A percentile compares a stretch with the other conserved stretches of the same genome.
phyloP scores from a whole-genome alignment of 306 rosid species.

The Vigna nakashimae region DNA sequence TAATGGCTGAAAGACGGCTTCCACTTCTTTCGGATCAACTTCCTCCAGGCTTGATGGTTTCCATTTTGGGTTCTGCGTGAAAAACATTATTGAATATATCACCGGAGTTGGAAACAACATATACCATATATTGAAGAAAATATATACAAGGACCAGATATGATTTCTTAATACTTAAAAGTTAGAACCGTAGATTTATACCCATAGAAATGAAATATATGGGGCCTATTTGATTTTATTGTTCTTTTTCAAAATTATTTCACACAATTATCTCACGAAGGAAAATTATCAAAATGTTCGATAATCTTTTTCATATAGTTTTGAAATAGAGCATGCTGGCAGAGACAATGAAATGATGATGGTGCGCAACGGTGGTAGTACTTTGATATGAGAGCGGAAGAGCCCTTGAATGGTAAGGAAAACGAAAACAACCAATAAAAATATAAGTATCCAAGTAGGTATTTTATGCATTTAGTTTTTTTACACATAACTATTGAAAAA shows the following conservation, averaged over 20 bases:
- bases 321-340: background rate
- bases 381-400: background rate
- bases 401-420: background rate
- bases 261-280: background rate
- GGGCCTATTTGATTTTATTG: background rate
- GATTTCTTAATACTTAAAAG: background rate
- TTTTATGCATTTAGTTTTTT: background rate
- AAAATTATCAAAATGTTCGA: background rate
- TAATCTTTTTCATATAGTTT: background rate
- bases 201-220: conserved; percentile 2
- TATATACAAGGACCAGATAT: background rate
- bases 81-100: conserved; percentile 14
- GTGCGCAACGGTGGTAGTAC: background rate
- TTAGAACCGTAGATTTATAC: conserved; percentile 14
- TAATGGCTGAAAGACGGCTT: conserved; percentile 70
- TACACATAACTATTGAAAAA: background rate
- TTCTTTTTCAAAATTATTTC: background rate
- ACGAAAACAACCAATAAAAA: background rate
- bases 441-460: background rate
- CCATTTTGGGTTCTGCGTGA: conserved; percentile 88
- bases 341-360: background rate
- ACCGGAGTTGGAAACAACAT: conserved; percentile 13
- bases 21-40: conserved; percentile 66
- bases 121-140: conserved; percentile 10
- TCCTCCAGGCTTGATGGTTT: conserved; percentile 77